Base-by-base conservation (phyloP, 164 flowering plant species). In the Paratinospora sagittata region DNA sequence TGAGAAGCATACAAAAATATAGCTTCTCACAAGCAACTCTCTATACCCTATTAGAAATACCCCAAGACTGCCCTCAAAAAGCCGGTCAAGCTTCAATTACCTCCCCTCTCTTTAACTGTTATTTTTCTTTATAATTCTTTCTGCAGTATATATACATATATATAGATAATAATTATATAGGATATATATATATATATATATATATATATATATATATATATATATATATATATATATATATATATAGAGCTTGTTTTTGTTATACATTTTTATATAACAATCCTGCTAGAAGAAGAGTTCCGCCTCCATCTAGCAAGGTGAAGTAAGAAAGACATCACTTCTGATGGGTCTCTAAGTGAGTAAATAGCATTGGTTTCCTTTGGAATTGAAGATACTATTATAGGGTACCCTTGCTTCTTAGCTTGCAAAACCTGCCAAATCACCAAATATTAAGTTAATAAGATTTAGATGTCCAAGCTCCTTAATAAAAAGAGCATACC, bases 281-380 rank as follows among this genome's bases (percentile, higher is more conserved):
- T 3, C 36, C 57, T 67, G 47, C 69, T 49, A 45, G 30, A 45
- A 47, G 70, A 67, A 47, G 70, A 67, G 58, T 57, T 69, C 7
- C 63, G 75, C 47, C 77, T 79, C 89, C 90, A 85, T 45, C 77
- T 72, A 0, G 82, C 80, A 1, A 88, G 76, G 7, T 77, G 79
- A 17, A 34, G 19, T 63, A 88, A 52, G 75, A 89, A 89, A 2
- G 73, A 16, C 78, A 78, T 67, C 8, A 88, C 91, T 70, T 88
- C 88, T 0, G 78, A 69, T 21, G 95, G 85, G 37, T 88, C 88
- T 0, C 78, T 77, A 16, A 90, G 74, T 3, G 96, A 90, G 78
- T 83, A 80, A 3, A 75, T 75, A 39, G 92, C 96, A 8, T 27
- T 68, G 17, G 91, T 90, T 8, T 85, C 88, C 68, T 82, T 87